These are phyloP conservation scores for Cercospora sojina DNA, from an alignment of 2,329 filamentous ascomycete genomes.

Conservation along the genomic window DNA sequence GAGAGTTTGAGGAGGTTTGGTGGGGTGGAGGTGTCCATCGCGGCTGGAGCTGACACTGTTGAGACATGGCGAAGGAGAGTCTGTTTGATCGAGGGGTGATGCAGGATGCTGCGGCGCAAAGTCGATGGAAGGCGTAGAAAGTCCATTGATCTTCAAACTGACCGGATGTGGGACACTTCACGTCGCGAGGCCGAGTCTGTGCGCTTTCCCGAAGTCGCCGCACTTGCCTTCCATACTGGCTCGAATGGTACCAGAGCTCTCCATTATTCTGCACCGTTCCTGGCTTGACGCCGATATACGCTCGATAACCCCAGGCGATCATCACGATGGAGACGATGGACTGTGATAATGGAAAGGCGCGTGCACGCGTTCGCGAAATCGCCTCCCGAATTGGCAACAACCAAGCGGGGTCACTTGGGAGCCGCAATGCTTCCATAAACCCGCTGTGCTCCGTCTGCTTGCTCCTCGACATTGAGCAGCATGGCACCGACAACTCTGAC, in stretches of 20 bases:
- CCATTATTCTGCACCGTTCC: neutral
- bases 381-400: neutral
- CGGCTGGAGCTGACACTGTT: neutral
- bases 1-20: constrained; percentile 32
- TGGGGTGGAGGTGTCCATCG: neutral
- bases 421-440: constrained; percentile 2
- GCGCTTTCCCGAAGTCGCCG: constrained; percentile 3
- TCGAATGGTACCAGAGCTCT: neutral
- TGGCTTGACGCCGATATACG: neutral
- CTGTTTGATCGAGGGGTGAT: constrained; percentile 2
- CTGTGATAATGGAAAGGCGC: neutral
- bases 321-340: neutral
- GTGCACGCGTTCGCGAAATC: neutral
- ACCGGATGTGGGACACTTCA: neutral
- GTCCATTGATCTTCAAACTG: constrained; percentile 26
- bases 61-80: constrained; percentile 6
- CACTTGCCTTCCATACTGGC: neutral
- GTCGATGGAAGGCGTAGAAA: constrained; percentile 31
- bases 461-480: neutral
- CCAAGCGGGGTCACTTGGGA: constrained; percentile 1
- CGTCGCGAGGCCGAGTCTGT: neutral
- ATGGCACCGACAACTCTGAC: constrained; percentile 23
- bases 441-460: neutral
- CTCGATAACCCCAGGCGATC: neutral
- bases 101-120: constrained; percentile 24